A percentile compares a stretch with the other conserved stretches of the same genome.
phyloP scores from a whole-genome alignment of 73 alveolate species.

The Paramecium biaurelia region DNA sequence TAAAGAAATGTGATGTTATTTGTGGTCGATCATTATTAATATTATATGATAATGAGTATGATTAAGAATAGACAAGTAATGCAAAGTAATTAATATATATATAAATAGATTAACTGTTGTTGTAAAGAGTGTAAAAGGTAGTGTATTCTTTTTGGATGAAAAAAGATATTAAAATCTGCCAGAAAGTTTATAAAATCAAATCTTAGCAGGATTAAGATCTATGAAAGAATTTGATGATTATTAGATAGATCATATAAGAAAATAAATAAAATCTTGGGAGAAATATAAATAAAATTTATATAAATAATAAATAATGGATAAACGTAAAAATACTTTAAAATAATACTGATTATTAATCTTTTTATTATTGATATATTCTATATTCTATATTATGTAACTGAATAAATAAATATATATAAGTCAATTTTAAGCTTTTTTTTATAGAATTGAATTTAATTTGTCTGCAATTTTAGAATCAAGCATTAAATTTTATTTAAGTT shows the following conservation, averaged over 20 bases:
- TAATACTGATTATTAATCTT: neutral
- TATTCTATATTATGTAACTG: neutral
- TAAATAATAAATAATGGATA: neutral
- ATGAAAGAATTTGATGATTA: conserved; percentile 39
- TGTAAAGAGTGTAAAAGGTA: neutral
- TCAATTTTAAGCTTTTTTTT: conserved; percentile 26
- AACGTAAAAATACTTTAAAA: neutral
- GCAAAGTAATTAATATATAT: neutral
- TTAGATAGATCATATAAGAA: neutral
- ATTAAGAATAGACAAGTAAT: neutral
- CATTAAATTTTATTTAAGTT: neutral
- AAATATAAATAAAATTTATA: neutral
- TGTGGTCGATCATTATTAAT: conserved; percentile 33
- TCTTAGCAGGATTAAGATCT: neutral
- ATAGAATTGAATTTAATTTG: conserved; percentile 18
- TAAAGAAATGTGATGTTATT: neutral
- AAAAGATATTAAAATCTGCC: conserved; percentile 10
- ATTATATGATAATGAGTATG: conserved; percentile 18
- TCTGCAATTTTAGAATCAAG: conserved; percentile 29
- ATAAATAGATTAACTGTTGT: neutral
- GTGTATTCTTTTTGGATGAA: neutral
- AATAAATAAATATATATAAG: neutral
- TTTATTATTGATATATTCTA: neutral
- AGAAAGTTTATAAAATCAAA: neutral
- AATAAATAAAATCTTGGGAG: neutral